Base-by-base conservation (phyloP, 2,329 filamentous ascomycete species). In the Cryphonectria japonica region DNA sequence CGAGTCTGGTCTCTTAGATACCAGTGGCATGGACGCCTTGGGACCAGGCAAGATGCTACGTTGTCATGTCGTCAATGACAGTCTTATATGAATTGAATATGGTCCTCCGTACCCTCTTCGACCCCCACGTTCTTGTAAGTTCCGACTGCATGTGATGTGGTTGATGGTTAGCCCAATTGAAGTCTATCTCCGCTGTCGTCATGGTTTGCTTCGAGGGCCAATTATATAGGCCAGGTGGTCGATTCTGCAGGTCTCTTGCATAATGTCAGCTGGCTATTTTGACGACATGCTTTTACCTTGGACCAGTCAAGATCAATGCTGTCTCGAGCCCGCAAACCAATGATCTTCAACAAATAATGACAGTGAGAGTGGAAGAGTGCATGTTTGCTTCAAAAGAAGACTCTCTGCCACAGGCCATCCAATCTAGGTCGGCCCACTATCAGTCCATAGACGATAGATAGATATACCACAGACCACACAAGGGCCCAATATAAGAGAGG, bases 61-160 rank as follows among this genome's bases (percentile, higher is more conserved):
- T 61, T 26, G 8, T 61, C 19, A 39, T 61, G 54, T 32, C 29
- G 2, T 61, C 59, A 61, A 61, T 61, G 59, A 61, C 34, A 61
- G 29, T 59, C 54, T 29, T 59, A 32, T 54, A 57, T 34, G 54
- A 34, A 4, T 32, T 16, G 54, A 34, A 34, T 7, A 32, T 59
- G 5, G 54, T 32, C 54, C 26, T 29, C 52, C 9, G 6, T 29
- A 57, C 52, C 3, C 3, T 14, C 14, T 57, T 2, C n/a, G 3
- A 57, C n/a, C 52, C 19, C 26, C 29, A 2, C 26, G 26, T 19
- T 19, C 26, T 32, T 7, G 26, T 19, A 34, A 32, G 6, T 32
- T 8, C 13, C 54, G 3, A 29, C 29, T 32, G 14, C 6, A 3
- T 8, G 54, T 13, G 5, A 26, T 14, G 32, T 32, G 13, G 22